These are phyloP conservation scores for Cladosporium sp. DNA, from an alignment of 2,329 filamentous ascomycete species.

Conservation along the genomic window DNA sequence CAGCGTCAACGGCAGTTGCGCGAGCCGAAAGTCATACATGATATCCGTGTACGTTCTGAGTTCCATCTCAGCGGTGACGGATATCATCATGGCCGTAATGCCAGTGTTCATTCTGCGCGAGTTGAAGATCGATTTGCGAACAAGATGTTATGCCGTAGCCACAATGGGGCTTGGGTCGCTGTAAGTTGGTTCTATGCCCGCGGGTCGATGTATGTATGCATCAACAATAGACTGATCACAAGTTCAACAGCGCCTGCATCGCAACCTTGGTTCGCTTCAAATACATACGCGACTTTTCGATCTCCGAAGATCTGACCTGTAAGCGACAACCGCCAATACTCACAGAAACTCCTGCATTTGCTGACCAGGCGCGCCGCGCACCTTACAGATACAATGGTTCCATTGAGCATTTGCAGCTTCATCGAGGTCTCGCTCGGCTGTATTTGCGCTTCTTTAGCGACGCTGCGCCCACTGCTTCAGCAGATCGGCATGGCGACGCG, in stretches of 20 bases:
- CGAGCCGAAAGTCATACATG: not conserved
- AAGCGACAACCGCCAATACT: not conserved
- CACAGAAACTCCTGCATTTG: not conserved
- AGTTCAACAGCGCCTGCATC: not conserved
- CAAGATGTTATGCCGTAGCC: not conserved
- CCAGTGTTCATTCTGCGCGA: not conserved
- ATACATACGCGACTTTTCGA: conserved; percentile 8
- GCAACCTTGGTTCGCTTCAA: conserved; percentile 7
- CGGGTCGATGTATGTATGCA: not conserved
- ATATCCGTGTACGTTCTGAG: conserved; percentile 1
- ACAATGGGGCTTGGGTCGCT: conserved; percentile 5
- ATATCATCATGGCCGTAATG: not conserved
- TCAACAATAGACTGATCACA: not conserved
- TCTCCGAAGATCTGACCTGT: conserved; percentile 6
- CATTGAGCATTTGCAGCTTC: conserved; percentile 3
- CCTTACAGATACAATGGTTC: not conserved
- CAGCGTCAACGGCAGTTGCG: not conserved
- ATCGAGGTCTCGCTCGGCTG: conserved; percentile 6
- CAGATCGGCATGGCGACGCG: not conserved
- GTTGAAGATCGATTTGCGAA: not conserved
- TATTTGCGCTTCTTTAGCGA: not conserved
- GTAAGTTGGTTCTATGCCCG: not conserved
- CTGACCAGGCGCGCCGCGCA: not conserved
- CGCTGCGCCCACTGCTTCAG: conserved; percentile 1
- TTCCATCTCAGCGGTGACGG: not conserved